A percentile compares a stretch with the other conserved stretches of the same genome.
Evolutionary conservation across 2,329 filamentous ascomycete species (phyloP).

Genomic region (Trichophyton verrucosum): DNA sequence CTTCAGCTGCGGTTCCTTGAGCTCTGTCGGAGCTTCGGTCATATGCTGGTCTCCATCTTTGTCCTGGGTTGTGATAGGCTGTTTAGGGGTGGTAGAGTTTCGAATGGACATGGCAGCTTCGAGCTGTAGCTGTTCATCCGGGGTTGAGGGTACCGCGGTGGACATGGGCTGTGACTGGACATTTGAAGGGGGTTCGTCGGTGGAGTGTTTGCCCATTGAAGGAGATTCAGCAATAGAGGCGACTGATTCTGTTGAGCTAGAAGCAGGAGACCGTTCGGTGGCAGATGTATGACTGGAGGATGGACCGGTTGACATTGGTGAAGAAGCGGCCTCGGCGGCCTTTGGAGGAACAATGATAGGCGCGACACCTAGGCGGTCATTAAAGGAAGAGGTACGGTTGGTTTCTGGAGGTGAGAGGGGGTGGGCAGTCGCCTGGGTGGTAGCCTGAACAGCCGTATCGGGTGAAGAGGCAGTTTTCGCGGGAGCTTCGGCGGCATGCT

Average conservation of each 20-base stretch:
- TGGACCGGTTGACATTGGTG: constrained; percentile 9
- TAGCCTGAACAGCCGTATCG: background rate
- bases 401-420: background rate
- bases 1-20: background rate
- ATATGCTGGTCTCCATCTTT: background rate
- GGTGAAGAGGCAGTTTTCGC: background rate
- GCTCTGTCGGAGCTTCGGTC: background rate
- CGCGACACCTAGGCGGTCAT: background rate
- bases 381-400: background rate
- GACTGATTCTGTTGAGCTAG: constrained; percentile 12
- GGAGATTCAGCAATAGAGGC: background rate
- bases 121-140: constrained; percentile 47
- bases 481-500: constrained; percentile 1
- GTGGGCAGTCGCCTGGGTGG: background rate
- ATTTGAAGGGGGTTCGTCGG: background rate
- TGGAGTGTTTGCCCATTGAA: background rate
- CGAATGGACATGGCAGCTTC: constrained; percentile 41
- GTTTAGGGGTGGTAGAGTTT: constrained; percentile 7
- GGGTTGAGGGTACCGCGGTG: constrained; percentile 34
- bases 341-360: constrained; percentile 6
- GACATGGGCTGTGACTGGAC: background rate
- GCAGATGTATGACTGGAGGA: constrained; percentile 12
- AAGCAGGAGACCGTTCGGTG: constrained; percentile 11
- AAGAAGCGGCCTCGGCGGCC: constrained; percentile 3
- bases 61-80: background rate